Evolutionary conservation across 768 basidiomycete genomes (phyloP).

Genomic region (Amanita muscaria): DNA sequence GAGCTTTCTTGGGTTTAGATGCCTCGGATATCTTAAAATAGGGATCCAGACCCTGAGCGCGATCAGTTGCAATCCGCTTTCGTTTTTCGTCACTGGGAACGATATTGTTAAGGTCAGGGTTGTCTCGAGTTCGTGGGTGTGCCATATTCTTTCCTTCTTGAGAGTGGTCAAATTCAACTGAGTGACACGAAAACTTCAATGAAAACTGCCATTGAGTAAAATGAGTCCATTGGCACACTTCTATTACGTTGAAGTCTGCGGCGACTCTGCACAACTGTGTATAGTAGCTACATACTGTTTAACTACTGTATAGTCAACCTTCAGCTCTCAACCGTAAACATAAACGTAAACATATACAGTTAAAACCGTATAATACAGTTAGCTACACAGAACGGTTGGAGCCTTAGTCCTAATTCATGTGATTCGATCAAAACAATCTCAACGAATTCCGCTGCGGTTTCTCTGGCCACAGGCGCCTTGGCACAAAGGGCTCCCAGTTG

Average conservation of each 20-base stretch:
- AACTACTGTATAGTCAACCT: conserved; percentile 9
- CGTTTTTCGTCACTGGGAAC: neutral
- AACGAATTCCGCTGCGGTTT: too few species aligned
- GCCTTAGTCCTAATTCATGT: too few species aligned
- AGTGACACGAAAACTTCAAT: too few species aligned
- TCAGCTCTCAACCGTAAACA: conserved; percentile 6
- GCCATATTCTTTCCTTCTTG: neutral
- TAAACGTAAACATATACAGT: conserved; percentile 12
- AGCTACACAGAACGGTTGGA: conserved; percentile 8
- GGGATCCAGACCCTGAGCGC: neutral
- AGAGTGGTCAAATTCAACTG: neutral
- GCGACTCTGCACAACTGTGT: too few species aligned
- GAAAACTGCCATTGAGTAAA: too few species aligned
- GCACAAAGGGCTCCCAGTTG: too few species aligned
- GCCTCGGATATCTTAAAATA: too few species aligned
- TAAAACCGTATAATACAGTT: conserved; percentile 6
- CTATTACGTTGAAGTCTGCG: too few species aligned
- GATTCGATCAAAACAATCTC: too few species aligned
- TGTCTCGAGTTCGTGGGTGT: neutral
- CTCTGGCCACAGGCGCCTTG: too few species aligned
- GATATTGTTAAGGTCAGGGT: neutral
- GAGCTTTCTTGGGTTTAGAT: too few species aligned
- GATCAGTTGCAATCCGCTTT: neutral
- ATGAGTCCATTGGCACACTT: too few species aligned
- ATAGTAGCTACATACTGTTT: conserved; percentile 9